These are phyloP conservation scores for Globisporangium ultimum DNA, from an alignment of 352 stramenopile genomes.

Conservation along the genomic window DNA sequence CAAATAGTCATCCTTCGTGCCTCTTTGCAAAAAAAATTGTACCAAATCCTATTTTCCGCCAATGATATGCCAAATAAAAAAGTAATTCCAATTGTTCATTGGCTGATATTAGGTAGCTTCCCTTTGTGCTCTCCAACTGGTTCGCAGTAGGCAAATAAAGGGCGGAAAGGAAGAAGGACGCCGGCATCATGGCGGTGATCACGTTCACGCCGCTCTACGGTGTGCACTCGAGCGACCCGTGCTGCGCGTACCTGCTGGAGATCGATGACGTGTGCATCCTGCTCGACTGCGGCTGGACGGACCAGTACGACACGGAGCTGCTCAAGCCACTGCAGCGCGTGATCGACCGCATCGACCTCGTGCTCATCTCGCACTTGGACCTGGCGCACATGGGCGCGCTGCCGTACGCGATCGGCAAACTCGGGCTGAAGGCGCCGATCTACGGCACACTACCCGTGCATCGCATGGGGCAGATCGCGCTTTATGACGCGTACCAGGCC, in stretches of 20 bases:
- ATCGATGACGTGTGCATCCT: conserved; percentile 91
- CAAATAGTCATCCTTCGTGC: too few species aligned
- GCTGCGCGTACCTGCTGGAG: conserved; percentile 87
- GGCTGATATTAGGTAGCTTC: not conserved
- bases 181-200: conserved; percentile 87
- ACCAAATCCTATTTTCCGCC: not conserved
- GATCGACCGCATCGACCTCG: conserved; percentile 82
- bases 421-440: conserved; percentile 84
- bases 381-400: conserved; percentile 89
- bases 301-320: conserved; percentile 83
- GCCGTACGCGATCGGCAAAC: conserved; percentile 85
- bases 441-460: conserved; percentile 94
- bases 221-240: conserved; percentile 75
- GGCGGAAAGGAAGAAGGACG: conserved; percentile 1
- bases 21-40: too few species aligned
- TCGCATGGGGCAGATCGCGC: conserved; percentile 96
- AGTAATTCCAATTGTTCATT: not conserved
- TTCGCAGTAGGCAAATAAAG: too few species aligned
- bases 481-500: conserved; percentile 95
- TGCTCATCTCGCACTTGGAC: conserved; percentile 89
- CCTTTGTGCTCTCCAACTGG: not conserved
- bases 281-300: conserved; percentile 90
- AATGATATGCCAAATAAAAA: conserved; percentile 1
- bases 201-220: conserved; percentile 90
- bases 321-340: conserved; percentile 82